These are phyloP conservation scores for Clarireedia homoeocarpa DNA, from an alignment of 2,329 filamentous ascomycete genomes.

Conservation along the genomic window DNA sequence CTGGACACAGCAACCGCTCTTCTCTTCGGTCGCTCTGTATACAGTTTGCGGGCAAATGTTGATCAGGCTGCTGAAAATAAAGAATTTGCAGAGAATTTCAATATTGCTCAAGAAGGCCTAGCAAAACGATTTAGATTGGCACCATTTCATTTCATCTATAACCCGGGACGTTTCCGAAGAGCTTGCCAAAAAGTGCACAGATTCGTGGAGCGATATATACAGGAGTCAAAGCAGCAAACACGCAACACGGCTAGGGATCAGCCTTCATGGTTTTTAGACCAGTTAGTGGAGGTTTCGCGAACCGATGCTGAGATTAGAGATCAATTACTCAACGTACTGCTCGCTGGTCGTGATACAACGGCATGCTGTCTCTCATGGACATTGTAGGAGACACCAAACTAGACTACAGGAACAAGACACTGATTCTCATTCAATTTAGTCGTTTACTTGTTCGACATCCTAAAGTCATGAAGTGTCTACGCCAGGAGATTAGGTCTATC, in stretches of 20 bases:
- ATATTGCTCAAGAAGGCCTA: slow-evolving; percentile 30
- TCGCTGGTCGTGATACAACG: slow-evolving; percentile 37
- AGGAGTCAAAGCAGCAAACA: slow-evolving; percentile 31
- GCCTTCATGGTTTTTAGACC: neutral
- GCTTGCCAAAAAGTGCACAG: slow-evolving; percentile 18
- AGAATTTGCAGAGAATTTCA: slow-evolving; percentile 31
- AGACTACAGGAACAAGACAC: neutral
- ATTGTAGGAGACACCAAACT: slow-evolving; percentile 8
- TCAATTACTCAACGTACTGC: slow-evolving; percentile 29
- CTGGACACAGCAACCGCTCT: slow-evolving; percentile 48
- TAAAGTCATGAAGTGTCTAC: slow-evolving; percentile 6
- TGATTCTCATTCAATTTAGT: slow-evolving; percentile 6
- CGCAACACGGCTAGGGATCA: neutral
- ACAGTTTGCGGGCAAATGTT: slow-evolving; percentile 20
- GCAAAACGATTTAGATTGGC: slow-evolving; percentile 26
- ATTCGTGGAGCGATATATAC: slow-evolving; percentile 16
- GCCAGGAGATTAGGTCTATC: slow-evolving; percentile 2
- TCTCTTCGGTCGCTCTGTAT: slow-evolving; percentile 42
- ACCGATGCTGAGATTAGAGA: slow-evolving; percentile 22
- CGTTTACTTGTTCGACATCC: slow-evolving; percentile 14
- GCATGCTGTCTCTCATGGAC: slow-evolving; percentile 35
- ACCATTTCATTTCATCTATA: slow-evolving; percentile 13
- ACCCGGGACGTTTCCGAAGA: slow-evolving; percentile 16
- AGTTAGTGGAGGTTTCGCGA: slow-evolving; percentile 30
- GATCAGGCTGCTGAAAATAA: slow-evolving; percentile 15